phyloP scores from a whole-genome alignment of 768 basidiomycete species.

The Xerocomus potaroensis region DNA sequence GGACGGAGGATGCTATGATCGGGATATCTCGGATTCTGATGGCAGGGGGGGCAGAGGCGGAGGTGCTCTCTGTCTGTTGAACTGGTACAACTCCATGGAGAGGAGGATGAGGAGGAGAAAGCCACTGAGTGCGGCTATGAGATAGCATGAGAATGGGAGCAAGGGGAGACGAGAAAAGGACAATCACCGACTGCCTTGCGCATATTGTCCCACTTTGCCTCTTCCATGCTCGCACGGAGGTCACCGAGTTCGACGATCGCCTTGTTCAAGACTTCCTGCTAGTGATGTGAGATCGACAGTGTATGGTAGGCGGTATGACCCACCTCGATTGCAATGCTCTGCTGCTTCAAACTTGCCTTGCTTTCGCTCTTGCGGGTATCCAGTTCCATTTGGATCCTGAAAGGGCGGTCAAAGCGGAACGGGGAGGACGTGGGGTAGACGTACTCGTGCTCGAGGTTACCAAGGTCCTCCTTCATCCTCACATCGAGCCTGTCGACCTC shows the following conservation, averaged over 20 bases:
- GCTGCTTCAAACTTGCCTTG: constrained; percentile 75
- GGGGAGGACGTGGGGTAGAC: constrained; percentile 26
- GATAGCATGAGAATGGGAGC: constrained; percentile 1
- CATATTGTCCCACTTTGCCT: constrained; percentile 88
- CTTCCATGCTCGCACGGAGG: constrained; percentile 75
- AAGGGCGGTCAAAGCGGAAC: background rate
- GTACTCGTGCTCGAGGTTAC: constrained; percentile 88
- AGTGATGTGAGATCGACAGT: background rate
- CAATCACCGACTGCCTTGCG: constrained; percentile 71
- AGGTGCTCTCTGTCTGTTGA: constrained; percentile 35
- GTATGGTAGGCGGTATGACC: constrained; percentile 6
- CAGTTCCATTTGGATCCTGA: constrained; percentile 93
- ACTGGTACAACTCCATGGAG: constrained; percentile 58
- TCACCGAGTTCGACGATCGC: constrained; percentile 71
- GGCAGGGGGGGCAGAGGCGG: background rate
- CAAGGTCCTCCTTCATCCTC: constrained; percentile 92
- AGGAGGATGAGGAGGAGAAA: constrained; percentile 70
- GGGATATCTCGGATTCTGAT: constrained; percentile 4
- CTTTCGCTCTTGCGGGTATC: constrained; percentile 92
- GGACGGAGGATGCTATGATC: constrained; percentile 11
- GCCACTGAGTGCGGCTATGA: constrained; percentile 54
- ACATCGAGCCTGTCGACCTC: constrained; percentile 83
- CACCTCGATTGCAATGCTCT: constrained; percentile 84
- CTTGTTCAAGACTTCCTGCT: constrained; percentile 71
- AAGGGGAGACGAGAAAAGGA: background rate